Base-by-base conservation (phyloP, 164 flowering plant genomes). In the Aristolochia fimbriata region DNA sequence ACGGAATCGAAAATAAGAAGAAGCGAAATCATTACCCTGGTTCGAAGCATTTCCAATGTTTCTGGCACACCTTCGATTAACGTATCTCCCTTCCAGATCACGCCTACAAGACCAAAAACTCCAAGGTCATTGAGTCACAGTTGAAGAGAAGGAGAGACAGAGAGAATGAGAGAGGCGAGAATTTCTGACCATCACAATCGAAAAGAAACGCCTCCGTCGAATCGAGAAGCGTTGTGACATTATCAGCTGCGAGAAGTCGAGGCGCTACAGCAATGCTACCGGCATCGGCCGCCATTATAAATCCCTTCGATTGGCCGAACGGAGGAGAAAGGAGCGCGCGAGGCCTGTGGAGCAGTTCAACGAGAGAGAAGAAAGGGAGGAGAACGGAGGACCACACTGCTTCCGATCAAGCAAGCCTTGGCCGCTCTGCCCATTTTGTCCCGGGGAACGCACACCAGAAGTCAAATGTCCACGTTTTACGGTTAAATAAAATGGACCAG, bases 21-120 rank as follows among this genome's bases (percentile, higher is more conserved):
- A 15, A 17, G 10, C 6, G 17, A 16, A 21, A 21, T 12, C 14
- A 8, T 22, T 45, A 22, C 58, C 45, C 43, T 56, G 45, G 45
- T 31, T 56, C 45, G 58, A 31, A 33, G 58, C 58, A 56, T 31
- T 6, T 56, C 20, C 45, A 56, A 69, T 15, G 97, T 83, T 61
- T 78, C 66, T 2, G 83, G 52, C 48, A 83, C 96, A 8, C 97
- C 96, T 51, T 87, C 96, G 46, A 93, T 85, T 59, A 93, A 86
- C 65, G 70, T 73, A 62, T 93, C 94, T 0, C 96, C 98, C 69
- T 82, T 87, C 98, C 98, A 93, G 31, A 93, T 87, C 14, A 93
- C 98, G 30, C 96, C 97, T 88, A 60, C 11, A 25, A 49, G 55
- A 56, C 8, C 21, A n/a, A 48, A 50, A 48, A 48, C 50, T 37